phyloP scores from a whole-genome alignment of 1,284 basidiomycete species.

The Tilletia walkeri region DNA sequence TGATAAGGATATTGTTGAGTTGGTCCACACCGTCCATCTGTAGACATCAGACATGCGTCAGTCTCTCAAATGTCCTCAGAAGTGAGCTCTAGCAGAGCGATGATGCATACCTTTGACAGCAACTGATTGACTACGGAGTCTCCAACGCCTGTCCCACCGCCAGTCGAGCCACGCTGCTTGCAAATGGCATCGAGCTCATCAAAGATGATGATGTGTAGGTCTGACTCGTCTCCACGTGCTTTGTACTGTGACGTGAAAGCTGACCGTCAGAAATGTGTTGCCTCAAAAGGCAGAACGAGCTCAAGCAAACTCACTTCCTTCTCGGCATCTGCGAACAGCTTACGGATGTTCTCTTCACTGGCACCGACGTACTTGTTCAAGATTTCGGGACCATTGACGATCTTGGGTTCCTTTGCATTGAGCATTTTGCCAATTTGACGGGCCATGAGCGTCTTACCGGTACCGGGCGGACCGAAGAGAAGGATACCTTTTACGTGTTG shows the following conservation, averaged over 20 bases:
- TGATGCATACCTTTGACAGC: conserved; percentile 69
- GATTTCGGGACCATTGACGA: conserved; percentile 97
- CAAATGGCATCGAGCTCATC: conserved; percentile 98
- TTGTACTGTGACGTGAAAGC: conserved; percentile 66
- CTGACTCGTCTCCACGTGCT: conserved; percentile 96
- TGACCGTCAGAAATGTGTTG: not conserved
- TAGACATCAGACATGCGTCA: not conserved
- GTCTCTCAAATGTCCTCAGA: conserved; percentile 47
- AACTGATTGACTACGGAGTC: conserved; percentile 99
- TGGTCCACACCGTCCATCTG: conserved; percentile 98
- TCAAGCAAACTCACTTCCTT: conserved; percentile 64
- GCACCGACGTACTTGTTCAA: conserved; percentile 97
- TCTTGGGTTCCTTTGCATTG: conserved; percentile 95
- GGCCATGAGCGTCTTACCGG: conserved; percentile 97
- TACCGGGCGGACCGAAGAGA: conserved; percentile 93
- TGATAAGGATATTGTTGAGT: conserved; percentile 98
- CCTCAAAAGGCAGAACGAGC: no score
- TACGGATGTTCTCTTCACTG: conserved; percentile 97
- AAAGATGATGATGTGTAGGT: conserved; percentile 98
- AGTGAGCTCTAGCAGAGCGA: conserved; percentile 43
- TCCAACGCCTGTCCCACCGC: conserved; percentile 86
- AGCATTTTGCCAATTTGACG: conserved; percentile 99
- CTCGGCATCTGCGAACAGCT: conserved; percentile 95
- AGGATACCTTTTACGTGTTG: conserved; percentile 98
- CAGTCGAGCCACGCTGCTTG: conserved; percentile 75